Evolutionary conservation across 2,329 filamentous ascomycete species (phyloP), one percentile per base, ranked within the genome.

Genomic region (Paecilomyces sp.): DNA sequence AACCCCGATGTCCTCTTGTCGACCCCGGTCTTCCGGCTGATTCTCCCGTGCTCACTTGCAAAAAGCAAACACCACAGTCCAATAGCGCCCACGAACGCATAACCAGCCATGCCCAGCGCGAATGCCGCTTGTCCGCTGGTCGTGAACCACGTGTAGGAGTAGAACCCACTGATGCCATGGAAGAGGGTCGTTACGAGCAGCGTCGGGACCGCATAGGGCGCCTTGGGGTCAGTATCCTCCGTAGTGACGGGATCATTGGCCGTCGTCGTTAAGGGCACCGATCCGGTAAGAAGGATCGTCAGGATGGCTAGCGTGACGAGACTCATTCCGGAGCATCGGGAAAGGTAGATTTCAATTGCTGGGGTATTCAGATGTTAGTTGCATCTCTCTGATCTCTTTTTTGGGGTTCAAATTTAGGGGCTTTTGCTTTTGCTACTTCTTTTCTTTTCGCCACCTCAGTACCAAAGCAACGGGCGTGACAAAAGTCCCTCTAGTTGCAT

Each of bases 341-440:
- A 85, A 72, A 92, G 87, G 80, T 93, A 93, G 59, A 83, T 76
- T 73, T 92, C 88, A 33, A 91, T 79, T 25, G 76, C 86, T 85
- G 64, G 50, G 15, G 9, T 33, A 12, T 28, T 28, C 25, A 52
- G 30, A 59, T 59, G 61, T 61, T 61, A 62, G 62, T 56, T 12
- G 24, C 25, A 24, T 58, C 25, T 58, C 50, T 18, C 47, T 22
- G 22, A 50, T 55, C 25, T 25, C 58, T 41, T 25, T 47, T 54
- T 9, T 31, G 28, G 28, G 28, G 25, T 28, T 6, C 25, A 28
- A 28, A 28, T 28, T 28, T 28, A 4, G 31, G 36, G 31, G 11
- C 8, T 33, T 33, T 33, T 33, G 7, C 11, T 33, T 33, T 33
- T 33, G 25, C 25, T 28, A 6, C 25, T 28, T 28, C 25, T 28